These are phyloP conservation scores for Cercospora zeina DNA, from an alignment of 2,329 filamentous ascomycete species.

Conservation along the genomic window DNA sequence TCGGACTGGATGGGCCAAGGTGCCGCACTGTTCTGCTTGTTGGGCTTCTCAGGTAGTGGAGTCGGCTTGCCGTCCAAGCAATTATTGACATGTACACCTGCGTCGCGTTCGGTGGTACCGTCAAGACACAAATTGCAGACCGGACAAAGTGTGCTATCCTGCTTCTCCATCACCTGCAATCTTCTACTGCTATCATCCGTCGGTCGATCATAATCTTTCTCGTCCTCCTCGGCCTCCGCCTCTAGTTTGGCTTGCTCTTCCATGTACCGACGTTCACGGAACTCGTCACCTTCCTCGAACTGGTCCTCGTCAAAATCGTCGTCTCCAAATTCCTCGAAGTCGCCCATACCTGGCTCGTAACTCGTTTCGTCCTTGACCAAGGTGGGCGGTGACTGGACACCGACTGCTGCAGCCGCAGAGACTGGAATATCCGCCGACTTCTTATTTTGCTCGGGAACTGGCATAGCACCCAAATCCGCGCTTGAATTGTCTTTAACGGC, in stretches of 20 bases:
- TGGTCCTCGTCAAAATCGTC: slow-evolving; percentile 63
- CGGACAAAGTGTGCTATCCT: slow-evolving; percentile 58
- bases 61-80: slow-evolving; percentile 82
- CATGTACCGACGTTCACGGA: slow-evolving; percentile 64
- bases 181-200: slow-evolving; percentile 25
- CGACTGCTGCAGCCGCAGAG: not conserved
- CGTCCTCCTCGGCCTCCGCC: slow-evolving; percentile 56
- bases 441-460: slow-evolving; percentile 20
- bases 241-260: slow-evolving; percentile 64
- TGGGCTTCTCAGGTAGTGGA: slow-evolving; percentile 49
- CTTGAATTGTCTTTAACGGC: slow-evolving; percentile 21
- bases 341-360: slow-evolving; percentile 50
- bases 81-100: slow-evolving; percentile 82
- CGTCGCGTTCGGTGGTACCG: slow-evolving; percentile 61
- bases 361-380: slow-evolving; percentile 54
- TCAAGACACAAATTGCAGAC: slow-evolving; percentile 69
- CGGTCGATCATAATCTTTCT: slow-evolving; percentile 41
- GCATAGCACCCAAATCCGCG: slow-evolving; percentile 18
- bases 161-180: slow-evolving; percentile 3
- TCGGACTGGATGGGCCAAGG: slow-evolving; percentile 26
- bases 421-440: not conserved
- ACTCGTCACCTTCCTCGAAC: slow-evolving; percentile 56
- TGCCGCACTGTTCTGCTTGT: slow-evolving; percentile 22
- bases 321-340: slow-evolving; percentile 53
- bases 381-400: slow-evolving; percentile 24